A percentile compares a stretch with the other conserved stretches of the same genome.
phyloP scores from a whole-genome alignment of 2,329 filamentous ascomycete species.

The Scedosporium aurantiacum region DNA sequence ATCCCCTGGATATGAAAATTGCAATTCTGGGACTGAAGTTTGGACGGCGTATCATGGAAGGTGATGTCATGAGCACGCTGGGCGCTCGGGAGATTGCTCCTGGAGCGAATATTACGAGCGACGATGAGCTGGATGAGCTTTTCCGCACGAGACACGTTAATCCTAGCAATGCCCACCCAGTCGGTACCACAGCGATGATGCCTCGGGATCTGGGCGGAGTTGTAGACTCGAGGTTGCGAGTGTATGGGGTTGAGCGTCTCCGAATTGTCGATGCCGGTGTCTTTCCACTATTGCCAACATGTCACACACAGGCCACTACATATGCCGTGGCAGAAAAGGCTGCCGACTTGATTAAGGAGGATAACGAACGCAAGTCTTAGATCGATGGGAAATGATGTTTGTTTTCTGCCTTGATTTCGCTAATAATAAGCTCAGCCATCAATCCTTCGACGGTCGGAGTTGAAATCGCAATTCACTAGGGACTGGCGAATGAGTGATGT shows the following conservation, averaged over 20 bases:
- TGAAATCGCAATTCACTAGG: no score
- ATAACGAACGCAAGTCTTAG: not conserved
- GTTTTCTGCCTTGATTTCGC: no score
- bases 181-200: constrained; percentile 22
- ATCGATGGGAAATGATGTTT: no score
- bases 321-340: constrained; percentile 21
- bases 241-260: constrained; percentile 22
- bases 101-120: constrained; percentile 13
- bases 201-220: constrained; percentile 21
- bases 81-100: constrained; percentile 23
- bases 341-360: constrained; percentile 18
- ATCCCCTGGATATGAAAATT: constrained; percentile 24
- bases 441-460: no score
- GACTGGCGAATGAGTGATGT: no score
- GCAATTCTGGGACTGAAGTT: constrained; percentile 20
- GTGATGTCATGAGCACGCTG: constrained; percentile 16
- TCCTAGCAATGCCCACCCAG: constrained; percentile 12
- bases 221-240: constrained; percentile 19
- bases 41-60: constrained; percentile 16
- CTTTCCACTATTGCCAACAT: constrained; percentile 21
- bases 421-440: no score
- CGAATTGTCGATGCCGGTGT: constrained; percentile 25
- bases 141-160: constrained; percentile 4
- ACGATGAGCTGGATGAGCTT: constrained; percentile 16
- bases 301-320: constrained; percentile 19